Evolutionary conservation across 495 filamentous ascomycete species (phyloP).

Genomic region (Talaromyces trachyspermus): DNA sequence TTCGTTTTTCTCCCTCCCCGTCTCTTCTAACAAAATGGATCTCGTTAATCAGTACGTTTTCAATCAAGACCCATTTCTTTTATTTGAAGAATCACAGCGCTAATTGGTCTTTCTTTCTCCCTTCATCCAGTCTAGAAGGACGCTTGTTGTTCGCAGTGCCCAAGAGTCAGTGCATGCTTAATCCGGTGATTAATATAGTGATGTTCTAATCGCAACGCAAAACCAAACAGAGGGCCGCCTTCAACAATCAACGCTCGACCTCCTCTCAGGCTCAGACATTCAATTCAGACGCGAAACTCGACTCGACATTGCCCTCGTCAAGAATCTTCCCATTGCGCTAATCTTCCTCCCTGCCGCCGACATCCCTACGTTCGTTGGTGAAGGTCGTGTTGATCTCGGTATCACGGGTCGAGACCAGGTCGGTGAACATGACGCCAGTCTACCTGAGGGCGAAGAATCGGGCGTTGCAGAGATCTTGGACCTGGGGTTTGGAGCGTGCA

Average conservation of each 20-base stretch:
- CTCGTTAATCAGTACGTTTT: slow-evolving; percentile 74
- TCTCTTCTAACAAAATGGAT: slow-evolving; percentile 51
- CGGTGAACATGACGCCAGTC: slow-evolving; percentile 74
- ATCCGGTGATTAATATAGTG: background rate
- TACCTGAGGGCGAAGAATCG: slow-evolving; percentile 47
- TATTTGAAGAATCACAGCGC: no score
- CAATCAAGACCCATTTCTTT: no score
- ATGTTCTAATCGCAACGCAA: slow-evolving; percentile 4
- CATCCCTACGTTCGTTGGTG: slow-evolving; percentile 94
- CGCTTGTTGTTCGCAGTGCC: slow-evolving; percentile 93
- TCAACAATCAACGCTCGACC: slow-evolving; percentile 74
- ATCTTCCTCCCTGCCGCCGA: slow-evolving; percentile 96
- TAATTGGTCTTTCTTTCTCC: background rate
- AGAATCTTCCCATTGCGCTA: slow-evolving; percentile 90
- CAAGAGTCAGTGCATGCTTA: slow-evolving; percentile 63
- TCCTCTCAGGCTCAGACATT: slow-evolving; percentile 88
- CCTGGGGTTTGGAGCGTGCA: slow-evolving; percentile 83
- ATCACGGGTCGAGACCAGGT: slow-evolving; percentile 94
- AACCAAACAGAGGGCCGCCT: slow-evolving; percentile 73
- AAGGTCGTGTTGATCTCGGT: slow-evolving; percentile 86
- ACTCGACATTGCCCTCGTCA: slow-evolving; percentile 91
- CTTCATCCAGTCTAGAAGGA: slow-evolving; percentile 59
- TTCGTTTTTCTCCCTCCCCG: background rate
- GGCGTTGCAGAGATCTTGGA: slow-evolving; percentile 80
- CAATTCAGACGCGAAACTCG: slow-evolving; percentile 90